Evolutionary conservation across 2,329 filamentous ascomycete species (phyloP).

Genomic region (Purpureocillium takamizusanense): DNA sequence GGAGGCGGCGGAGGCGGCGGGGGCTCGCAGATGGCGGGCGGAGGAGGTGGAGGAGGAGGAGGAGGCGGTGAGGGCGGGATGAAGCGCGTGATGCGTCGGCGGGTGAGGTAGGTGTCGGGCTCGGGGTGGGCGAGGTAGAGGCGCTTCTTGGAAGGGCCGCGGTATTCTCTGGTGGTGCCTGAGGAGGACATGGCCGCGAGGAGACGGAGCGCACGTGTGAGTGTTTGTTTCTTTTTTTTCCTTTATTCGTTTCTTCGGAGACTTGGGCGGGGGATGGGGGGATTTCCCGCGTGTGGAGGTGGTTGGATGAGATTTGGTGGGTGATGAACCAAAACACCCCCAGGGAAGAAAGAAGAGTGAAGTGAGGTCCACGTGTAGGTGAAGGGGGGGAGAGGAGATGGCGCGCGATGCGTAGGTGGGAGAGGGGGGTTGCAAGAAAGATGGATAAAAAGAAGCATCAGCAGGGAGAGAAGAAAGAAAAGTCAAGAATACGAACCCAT

Average conservation of each 20-base stretch:
- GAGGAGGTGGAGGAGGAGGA: slow-evolving; percentile 11
- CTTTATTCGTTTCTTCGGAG: too few species aligned
- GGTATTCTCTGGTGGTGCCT: slow-evolving; percentile 16
- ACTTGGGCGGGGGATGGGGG: too few species aligned
- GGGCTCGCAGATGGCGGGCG: neutral
- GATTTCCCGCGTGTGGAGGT: too few species aligned
- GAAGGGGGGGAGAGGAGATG: neutral
- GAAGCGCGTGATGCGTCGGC: slow-evolving; percentile 27
- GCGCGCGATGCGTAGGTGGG: neutral
- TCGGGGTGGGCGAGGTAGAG: slow-evolving; percentile 32
- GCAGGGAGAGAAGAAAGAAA: too few species aligned
- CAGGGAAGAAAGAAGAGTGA: too few species aligned
- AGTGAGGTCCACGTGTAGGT: too few species aligned
- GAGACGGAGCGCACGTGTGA: too few species aligned
- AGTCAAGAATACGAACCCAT: too few species aligned
- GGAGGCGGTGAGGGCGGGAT: slow-evolving; percentile 25
- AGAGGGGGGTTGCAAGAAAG: neutral
- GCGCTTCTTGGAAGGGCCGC: slow-evolving; percentile 24
- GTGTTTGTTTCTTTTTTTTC: too few species aligned
- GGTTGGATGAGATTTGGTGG: too few species aligned
- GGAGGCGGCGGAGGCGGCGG: slow-evolving; percentile 9
- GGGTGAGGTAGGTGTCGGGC: slow-evolving; percentile 26
- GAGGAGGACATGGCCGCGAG: slow-evolving; percentile 6
- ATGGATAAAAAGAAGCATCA: neutral
- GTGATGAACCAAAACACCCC: too few species aligned